Evolutionary conservation across 2,329 filamentous ascomycete species (phyloP).

Genomic region (Phyllosticta paracitricarpa): DNA sequence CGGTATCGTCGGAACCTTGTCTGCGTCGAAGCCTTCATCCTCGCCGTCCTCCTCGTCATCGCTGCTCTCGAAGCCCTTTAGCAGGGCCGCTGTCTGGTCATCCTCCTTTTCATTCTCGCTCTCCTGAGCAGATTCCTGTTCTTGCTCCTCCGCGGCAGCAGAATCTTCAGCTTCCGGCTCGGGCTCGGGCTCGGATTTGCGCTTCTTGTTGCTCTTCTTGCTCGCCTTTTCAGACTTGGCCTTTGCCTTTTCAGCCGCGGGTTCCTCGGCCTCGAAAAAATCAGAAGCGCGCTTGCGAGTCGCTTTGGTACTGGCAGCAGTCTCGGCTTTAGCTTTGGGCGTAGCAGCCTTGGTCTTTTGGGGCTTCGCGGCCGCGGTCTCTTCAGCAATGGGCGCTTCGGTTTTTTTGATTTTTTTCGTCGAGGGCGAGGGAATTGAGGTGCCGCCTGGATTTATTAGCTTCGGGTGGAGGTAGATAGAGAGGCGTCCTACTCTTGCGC

Average conservation of each 20-base stretch:
- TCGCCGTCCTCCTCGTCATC: conserved; percentile 31
- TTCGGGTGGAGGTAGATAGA: conserved; percentile 12
- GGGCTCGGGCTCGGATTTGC: conserved; percentile 8
- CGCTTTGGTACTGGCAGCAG: conserved; percentile 17
- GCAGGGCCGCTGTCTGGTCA: conserved; percentile 41
- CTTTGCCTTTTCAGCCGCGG: conserved; percentile 12
- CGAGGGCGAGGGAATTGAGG: conserved; percentile 23
- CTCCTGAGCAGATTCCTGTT: conserved; percentile 15
- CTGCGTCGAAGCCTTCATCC: conserved; percentile 28
- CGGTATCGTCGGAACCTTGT: conserved; percentile 25
- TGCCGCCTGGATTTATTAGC: conserved; percentile 21
- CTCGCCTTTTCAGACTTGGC: conserved; percentile 11
- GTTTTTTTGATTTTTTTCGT: conserved; percentile 31
- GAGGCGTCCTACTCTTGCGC: conserved; percentile 38
- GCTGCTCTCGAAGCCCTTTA: conserved; percentile 42
- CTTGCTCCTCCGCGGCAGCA: conserved; percentile 4
- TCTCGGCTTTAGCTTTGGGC: conserved; percentile 17
- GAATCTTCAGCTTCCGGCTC: neutral
- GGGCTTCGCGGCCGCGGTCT: conserved; percentile 5
- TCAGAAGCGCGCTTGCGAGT: conserved; percentile 28
- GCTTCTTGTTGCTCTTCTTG: conserved; percentile 15
- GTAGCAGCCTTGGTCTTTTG: neutral
- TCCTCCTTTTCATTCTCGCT: conserved; percentile 26
- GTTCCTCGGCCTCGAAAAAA: conserved; percentile 18
- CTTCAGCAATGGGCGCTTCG: conserved; percentile 11